Evolutionary conservation across 169 alveolate genomes (phyloP), one percentile per base, ranked within the genome.

Genomic region (Theileria equi): DNA sequence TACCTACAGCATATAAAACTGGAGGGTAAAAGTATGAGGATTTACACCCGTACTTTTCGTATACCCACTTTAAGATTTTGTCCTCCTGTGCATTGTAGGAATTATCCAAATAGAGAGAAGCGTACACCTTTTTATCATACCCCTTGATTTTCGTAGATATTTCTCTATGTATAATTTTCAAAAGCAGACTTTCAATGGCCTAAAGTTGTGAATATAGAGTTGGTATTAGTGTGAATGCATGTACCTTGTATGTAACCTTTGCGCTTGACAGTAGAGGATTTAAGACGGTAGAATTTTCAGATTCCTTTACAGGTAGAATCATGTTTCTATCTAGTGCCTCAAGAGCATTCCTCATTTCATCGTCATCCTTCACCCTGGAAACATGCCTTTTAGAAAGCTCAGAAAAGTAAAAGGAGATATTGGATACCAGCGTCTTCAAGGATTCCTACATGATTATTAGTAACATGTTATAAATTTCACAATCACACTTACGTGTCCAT

Each of bases 251-350:
- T 6, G 35, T 43, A n/a, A 47, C 48, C 21, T 67, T 66, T 5
- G 79, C 67, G 49, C 25, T 36, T 5, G 57, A 26, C 58, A 67
- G 61, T 21, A 67, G 79, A 26, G 79, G 74, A 38, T 60, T 35
- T 38, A 67, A 21, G 13, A 67, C 69, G 1, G 21, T 62, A 4
- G 16, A 47, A 21, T 34, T 55, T 19, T 21, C 43, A 10, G 79
- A 67, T 6, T 34, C 13, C 16, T 16, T 1, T 59, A 67, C 40
- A 3, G 67, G 69, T 7, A 25, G 17, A 10, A 67, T 67, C 4
- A 67, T 44, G n/a, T 54, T 57, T 1, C 28, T 36, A 10, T 34
- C 16, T 19, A 67, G 35, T 38, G 28, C 31, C 3, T 28, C 21
- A 38, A 67, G 4, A 5, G 79, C 67, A 0, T 29, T 19, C 4